Conservation (phyloP, 2,329 filamentous ascomycete species). For the Lachnellula occidentalis region DNA sequence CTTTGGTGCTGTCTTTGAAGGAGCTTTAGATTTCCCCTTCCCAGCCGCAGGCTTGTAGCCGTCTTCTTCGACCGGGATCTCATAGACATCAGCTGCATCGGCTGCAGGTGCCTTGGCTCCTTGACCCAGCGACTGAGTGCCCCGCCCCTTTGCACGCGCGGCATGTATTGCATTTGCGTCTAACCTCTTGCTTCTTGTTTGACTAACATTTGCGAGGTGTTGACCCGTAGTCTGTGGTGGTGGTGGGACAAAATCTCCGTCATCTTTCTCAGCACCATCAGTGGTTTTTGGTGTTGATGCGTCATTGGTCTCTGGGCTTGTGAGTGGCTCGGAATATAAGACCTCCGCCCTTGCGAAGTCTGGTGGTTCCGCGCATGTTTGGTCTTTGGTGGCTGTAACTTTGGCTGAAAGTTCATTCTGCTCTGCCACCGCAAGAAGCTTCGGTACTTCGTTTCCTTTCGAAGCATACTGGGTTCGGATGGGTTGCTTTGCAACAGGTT, state of each 20-base stretch:
- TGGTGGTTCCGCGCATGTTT: not conserved
- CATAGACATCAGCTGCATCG: not conserved
- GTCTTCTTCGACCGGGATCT: not conserved
- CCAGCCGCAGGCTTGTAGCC: not conserved
- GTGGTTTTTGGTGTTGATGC: not conserved
- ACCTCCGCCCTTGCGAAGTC: not conserved
- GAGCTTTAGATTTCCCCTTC: not conserved
- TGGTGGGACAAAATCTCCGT: not conserved
- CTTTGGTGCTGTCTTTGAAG: not conserved
- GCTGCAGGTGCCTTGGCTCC: not conserved
- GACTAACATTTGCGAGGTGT: not conserved
- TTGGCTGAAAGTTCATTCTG: not conserved
- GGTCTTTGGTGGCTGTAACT: not conserved
- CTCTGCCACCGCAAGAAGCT: no score
- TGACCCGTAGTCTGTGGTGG: not conserved
- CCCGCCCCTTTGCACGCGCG: not conserved
- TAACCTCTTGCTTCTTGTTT: not conserved
- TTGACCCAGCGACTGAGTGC: not conserved
- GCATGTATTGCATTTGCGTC: not conserved
- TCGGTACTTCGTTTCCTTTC: no score
- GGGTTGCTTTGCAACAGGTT: not conserved
- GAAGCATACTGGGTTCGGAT: not conserved
- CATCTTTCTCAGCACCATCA: not conserved
- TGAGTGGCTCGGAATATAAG: not conserved
- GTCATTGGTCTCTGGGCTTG: not conserved